Base-by-base conservation (phyloP, 331 rosid genomes). In the Rosa hybrid region DNA sequence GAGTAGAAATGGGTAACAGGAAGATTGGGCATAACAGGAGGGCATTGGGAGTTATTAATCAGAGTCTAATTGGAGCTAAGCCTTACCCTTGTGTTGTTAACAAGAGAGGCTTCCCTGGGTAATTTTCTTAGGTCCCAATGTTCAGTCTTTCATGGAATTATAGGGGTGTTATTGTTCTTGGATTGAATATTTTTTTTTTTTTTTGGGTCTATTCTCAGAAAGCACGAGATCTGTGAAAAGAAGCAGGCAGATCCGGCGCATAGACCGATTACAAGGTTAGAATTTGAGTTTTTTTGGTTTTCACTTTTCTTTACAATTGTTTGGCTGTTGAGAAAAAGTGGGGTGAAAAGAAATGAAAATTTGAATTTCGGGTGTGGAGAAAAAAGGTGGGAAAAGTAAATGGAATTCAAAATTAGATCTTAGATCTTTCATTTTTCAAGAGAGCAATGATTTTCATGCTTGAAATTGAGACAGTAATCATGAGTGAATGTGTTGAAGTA, bases 241-340 rank as follows among this genome's bases (percentile, higher is more conserved):
- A 92, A 96, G 90, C 97, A 90, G 83, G 98, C 90, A 46, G 97
- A 92, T 90, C 97, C 91, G 72, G 90, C 79, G 8, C 97, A 92
- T 83, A 89, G 99, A 74, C 99, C 98, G 34, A 93, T 96, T 81
- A 93, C 98, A n/a, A 88, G 99, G 98, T 93, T 45, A 44, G 90
- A 59, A 72, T 69, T 65, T 51, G 23, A 70, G 11, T 38, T 74
- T 1, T 1, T 78, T 21, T 4, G 20, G 18, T 82, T 44, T 34
- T n/a, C 27, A 23, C 11, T 76, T 30, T 82, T 27, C 50, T 45
- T 63, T 68, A 17, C 17, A 5, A 68, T 72, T 46, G 38, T 72
- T 56, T 73, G 56, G 78, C 17, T 46, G 46, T 38, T 38, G 71
- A 38, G 71, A 34, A 38, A 62, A 65, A 34, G 23, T 34, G 23